phyloP scores from a whole-genome alignment of 768 basidiomycete genomes.

The Paxillus involutus region DNA sequence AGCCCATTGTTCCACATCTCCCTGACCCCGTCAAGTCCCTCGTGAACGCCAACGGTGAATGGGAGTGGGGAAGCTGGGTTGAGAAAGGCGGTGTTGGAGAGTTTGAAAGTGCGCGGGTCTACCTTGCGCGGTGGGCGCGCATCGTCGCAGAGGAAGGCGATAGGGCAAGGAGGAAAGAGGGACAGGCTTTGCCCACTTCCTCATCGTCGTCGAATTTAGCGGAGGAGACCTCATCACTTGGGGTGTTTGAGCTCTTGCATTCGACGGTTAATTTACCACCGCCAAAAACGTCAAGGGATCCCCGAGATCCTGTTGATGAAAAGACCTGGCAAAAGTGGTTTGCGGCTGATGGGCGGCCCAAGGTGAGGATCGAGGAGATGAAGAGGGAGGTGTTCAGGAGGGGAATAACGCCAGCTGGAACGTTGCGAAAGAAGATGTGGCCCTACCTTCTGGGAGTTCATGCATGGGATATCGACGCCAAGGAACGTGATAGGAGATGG shows the following conservation, averaged over 20 bases:
- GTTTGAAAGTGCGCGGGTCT: constrained; percentile 94
- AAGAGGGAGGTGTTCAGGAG: constrained; percentile 75
- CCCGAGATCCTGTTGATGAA: constrained; percentile 72
- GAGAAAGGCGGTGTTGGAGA: constrained; percentile 92
- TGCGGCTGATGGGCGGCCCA: constrained; percentile 64
- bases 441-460: constrained; percentile 86
- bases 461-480: constrained; percentile 71
- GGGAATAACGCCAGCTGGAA: constrained; percentile 56
- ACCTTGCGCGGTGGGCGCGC: constrained; percentile 95
- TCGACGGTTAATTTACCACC: constrained; percentile 77
- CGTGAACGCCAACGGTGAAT: constrained; percentile 87
- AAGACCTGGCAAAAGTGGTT: constrained; percentile 81
- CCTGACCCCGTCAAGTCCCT: constrained; percentile 92
- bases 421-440: constrained; percentile 77
- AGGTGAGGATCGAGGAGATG: constrained; percentile 66
- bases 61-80: constrained; percentile 93
- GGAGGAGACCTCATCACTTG: constrained; percentile 73
- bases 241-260: constrained; percentile 85
- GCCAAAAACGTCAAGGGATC: constrained; percentile 81
- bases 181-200: constrained; percentile 60
- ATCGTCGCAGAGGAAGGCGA: constrained; percentile 99
- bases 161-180: constrained; percentile 78
- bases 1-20: constrained; percentile 93
- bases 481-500: constrained; percentile 62
- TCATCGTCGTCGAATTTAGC: constrained; percentile 46